Conservation (phyloP, 768 basidiomycete species). For the Lenzites betulinus region DNA sequence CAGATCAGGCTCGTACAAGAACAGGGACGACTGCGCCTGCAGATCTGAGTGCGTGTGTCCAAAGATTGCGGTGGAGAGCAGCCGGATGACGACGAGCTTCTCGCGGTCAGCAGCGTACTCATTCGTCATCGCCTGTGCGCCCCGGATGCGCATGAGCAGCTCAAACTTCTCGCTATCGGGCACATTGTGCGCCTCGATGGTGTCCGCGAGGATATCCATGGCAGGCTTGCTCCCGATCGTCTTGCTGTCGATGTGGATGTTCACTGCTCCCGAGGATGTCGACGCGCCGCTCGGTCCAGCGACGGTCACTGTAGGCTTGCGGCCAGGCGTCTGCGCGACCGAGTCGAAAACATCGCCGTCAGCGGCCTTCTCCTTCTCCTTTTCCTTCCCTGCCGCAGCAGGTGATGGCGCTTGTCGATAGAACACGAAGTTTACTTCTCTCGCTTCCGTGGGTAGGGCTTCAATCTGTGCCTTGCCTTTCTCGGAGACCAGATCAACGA, state of each 20-base stretch:
- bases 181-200: constrained; percentile 64
- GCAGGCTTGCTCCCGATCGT: constrained; percentile 60
- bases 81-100: constrained; percentile 77
- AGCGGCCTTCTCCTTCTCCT: constrained; percentile 45
- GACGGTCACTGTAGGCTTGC: constrained; percentile 40
- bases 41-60: constrained; percentile 84
- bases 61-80: constrained; percentile 89
- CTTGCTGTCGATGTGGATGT: constrained; percentile 62
- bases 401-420: constrained; percentile 58
- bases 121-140: constrained; percentile 66
- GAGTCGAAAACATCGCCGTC: constrained; percentile 49
- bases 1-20: constrained; percentile 94
- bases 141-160: constrained; percentile 81
- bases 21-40: constrained; percentile 77
- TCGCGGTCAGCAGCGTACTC: constrained; percentile 65
- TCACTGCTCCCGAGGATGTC: constrained; percentile 49
- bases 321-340: constrained; percentile 45
- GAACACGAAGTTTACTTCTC: constrained; percentile 81
- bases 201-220: constrained; percentile 79
- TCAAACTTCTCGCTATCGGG: constrained; percentile 87
- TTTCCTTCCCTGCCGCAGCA: constrained; percentile 26
- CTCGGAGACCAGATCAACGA: constrained; percentile 68
- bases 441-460: constrained; percentile 67
- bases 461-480: constrained; percentile 56
- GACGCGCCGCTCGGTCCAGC: constrained; percentile 35